These are phyloP conservation scores for Knoxia roxburghii DNA, from an alignment of 257 asterid species.

Conservation along the genomic window DNA sequence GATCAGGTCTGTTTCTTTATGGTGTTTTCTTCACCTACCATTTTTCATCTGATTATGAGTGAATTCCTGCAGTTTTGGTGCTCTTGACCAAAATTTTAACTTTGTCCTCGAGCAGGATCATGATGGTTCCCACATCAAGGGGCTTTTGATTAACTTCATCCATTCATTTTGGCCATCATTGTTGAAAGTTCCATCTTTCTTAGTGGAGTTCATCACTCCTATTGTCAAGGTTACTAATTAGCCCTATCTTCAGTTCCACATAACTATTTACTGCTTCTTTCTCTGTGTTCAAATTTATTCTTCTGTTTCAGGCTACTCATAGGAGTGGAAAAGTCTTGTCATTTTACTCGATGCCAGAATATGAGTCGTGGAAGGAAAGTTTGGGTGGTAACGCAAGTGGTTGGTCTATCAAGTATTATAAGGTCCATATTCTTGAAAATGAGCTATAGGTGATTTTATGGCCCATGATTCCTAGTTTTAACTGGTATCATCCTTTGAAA, in stretches of 20 bases:
- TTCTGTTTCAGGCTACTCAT: constrained; percentile 51
- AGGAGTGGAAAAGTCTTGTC: constrained; percentile 52
- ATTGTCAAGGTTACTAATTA: constrained; percentile 58
- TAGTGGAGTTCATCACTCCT: constrained; percentile 96
- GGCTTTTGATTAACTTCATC: constrained; percentile 80
- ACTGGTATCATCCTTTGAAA: constrained; percentile 4
- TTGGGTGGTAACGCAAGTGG: constrained; percentile 54
- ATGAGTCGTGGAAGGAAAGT: constrained; percentile 74
- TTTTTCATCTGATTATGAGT: background rate
- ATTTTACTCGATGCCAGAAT: constrained; percentile 93
- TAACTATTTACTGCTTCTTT: background rate
- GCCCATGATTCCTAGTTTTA: background rate
- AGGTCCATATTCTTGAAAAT: constrained; percentile 48
- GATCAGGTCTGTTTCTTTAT: constrained; percentile 61
- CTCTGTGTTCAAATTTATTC: constrained; percentile 20
- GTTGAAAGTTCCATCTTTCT: constrained; percentile 70
- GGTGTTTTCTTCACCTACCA: background rate
- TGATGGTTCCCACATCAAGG: constrained; percentile 99
- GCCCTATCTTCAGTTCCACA: background rate
- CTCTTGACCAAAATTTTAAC: background rate
- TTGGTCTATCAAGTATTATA: constrained; percentile 93
- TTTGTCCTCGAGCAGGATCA: constrained; percentile 61
- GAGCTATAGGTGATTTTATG: constrained; percentile 35
- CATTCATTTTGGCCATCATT: constrained; percentile 96
- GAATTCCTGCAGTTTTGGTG: background rate